Percentiles rank a stretch among this genome's conserved stretches.
Evolutionary conservation across 495 filamentous ascomycete species (phyloP).

Genomic region (Penicillium manginii): DNA sequence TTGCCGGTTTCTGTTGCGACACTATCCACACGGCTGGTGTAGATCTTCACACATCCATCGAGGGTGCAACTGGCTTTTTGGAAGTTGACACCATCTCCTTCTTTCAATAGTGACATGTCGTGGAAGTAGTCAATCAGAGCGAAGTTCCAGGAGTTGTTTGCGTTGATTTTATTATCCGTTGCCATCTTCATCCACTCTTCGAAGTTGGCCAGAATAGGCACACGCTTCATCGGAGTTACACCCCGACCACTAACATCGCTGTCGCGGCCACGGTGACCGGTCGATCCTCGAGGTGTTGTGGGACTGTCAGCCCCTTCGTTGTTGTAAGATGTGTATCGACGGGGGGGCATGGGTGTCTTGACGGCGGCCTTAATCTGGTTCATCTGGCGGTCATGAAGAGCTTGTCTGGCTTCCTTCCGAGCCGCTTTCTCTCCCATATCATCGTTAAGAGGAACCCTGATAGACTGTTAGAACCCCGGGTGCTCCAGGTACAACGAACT

Average conservation of each 20-base stretch:
- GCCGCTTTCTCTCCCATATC: slow-evolving; percentile 90
- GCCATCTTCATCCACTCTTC: slow-evolving; percentile 99
- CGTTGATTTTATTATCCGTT: slow-evolving; percentile 99
- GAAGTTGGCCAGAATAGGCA: slow-evolving; percentile 95
- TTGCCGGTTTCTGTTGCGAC: slow-evolving; percentile 98
- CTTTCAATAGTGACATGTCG: slow-evolving; percentile 96
- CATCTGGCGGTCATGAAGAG: slow-evolving; percentile 87
- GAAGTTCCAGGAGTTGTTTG: slow-evolving; percentile 98
- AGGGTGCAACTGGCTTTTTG: slow-evolving; percentile 98
- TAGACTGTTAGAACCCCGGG: slow-evolving; percentile 19
- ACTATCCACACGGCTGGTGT: slow-evolving; percentile 96
- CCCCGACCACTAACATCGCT: slow-evolving; percentile 68
- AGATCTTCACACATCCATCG: slow-evolving; percentile 99
- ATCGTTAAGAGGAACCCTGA: slow-evolving; percentile 89
- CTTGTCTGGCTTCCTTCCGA: slow-evolving; percentile 84
- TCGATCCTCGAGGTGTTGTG: slow-evolving; percentile 60
- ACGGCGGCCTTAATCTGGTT: slow-evolving; percentile 90
- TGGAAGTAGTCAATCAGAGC: slow-evolving; percentile 99
- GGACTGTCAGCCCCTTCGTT: slow-evolving; percentile 69
- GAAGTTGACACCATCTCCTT: slow-evolving; percentile 97
- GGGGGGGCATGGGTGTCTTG: slow-evolving; percentile 69
- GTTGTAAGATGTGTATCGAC: slow-evolving; percentile 64
- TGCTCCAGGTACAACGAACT: not conserved
- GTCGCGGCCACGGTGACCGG: slow-evolving; percentile 52
- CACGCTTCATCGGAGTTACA: slow-evolving; percentile 94